These are phyloP conservation scores for Metschnikowia aberdeeniae DNA, from an alignment of 805 yeast genomes.

Conservation along the genomic window DNA sequence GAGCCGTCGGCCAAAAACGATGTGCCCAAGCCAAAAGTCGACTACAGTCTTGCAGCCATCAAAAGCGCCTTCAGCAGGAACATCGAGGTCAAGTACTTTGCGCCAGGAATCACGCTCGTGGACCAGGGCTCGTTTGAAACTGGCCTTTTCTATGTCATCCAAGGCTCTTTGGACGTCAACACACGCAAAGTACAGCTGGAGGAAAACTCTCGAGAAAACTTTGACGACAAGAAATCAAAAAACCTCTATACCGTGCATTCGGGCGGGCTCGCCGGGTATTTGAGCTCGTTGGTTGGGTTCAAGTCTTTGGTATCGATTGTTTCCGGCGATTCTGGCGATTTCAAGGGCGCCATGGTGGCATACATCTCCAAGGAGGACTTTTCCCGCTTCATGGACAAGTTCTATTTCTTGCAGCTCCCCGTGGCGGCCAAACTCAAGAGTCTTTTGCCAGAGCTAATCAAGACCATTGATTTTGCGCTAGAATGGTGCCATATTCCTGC, in stretches of 20 bases:
- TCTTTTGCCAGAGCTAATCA: conserved; percentile 61
- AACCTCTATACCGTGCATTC: conserved; percentile 55
- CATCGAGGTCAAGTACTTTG: conserved; percentile 51
- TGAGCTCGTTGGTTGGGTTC: conserved; percentile 76
- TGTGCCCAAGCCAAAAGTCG: background rate
- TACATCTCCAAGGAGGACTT: conserved; percentile 60
- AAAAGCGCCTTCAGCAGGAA: conserved; percentile 57
- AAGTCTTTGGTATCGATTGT: conserved; percentile 67
- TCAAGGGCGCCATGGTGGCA: conserved; percentile 54
- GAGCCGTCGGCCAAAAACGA: background rate
- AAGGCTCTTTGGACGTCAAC: conserved; percentile 66
- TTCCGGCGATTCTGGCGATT: background rate
- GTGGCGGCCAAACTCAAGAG: conserved; percentile 69
- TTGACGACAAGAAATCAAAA: conserved; percentile 15
- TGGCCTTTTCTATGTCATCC: conserved; percentile 77
- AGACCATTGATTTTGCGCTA: conserved; percentile 81
- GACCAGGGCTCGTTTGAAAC: conserved; percentile 62
- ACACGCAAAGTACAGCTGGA: conserved; percentile 7
- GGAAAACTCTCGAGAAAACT: background rate
- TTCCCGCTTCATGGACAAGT: conserved; percentile 66
- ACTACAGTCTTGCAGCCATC: conserved; percentile 44
- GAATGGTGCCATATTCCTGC: conserved; percentile 95
- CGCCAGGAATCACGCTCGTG: conserved; percentile 54
- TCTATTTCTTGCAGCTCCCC: conserved; percentile 69
- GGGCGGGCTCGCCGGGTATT: conserved; percentile 86